Evolutionary conservation across 2,329 filamentous ascomycete species (phyloP).

Genomic region (Ceratocystis variospora): DNA sequence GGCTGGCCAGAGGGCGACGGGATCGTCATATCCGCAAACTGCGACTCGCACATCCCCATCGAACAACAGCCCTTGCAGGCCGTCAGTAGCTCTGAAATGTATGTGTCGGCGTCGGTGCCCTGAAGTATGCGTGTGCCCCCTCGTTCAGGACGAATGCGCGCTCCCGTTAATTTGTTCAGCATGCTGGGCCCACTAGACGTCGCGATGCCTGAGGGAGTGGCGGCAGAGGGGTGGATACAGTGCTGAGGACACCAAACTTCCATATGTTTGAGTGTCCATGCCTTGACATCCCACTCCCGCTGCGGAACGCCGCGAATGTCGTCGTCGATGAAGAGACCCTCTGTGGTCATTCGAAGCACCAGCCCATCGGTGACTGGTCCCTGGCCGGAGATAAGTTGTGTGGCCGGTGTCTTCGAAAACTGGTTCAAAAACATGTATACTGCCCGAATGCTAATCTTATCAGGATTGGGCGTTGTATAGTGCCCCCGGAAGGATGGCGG

Average conservation of each 20-base stretch:
- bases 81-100: constrained; percentile 46
- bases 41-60: constrained; percentile 36
- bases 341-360: constrained; percentile 80
- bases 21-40: constrained; percentile 33
- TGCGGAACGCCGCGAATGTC: constrained; percentile 84
- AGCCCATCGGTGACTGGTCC: constrained; percentile 82
- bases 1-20: constrained; percentile 32
- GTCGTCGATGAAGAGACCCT: constrained; percentile 94
- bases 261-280: constrained; percentile 87
- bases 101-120: constrained; percentile 53
- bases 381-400: constrained; percentile 72
- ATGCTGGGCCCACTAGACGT: constrained; percentile 31
- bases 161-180: constrained; percentile 35
- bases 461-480: constrained; percentile 77
- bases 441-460: constrained; percentile 90
- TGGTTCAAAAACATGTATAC: constrained; percentile 89
- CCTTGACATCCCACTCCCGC: constrained; percentile 96
- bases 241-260: constrained; percentile 73
- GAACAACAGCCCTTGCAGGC: constrained; percentile 53
- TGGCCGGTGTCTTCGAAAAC: constrained; percentile 77
- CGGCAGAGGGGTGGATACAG: constrained; percentile 36
- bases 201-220: constrained; percentile 28
- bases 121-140: constrained; percentile 39
- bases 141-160: constrained; percentile 35
- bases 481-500: constrained; percentile 64